Base-by-base conservation (phyloP, 371 early-diverging fungal genomes). In the Batkoa obscura region DNA sequence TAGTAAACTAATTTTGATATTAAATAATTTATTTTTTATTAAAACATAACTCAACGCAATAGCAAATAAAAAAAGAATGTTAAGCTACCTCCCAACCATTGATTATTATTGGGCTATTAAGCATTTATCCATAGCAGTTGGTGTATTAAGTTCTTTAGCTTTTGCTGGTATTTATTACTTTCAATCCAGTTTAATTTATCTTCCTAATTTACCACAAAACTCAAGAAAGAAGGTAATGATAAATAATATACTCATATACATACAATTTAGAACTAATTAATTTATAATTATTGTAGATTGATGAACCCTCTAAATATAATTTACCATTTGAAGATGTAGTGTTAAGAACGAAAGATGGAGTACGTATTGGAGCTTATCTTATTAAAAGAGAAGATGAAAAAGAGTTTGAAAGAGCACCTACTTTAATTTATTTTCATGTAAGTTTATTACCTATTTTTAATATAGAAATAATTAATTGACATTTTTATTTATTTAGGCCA, bases 101-200 rank as follows among this genome's bases (percentile, higher is more conserved):
- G 39, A 38, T 53, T 38, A 10, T 23, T 53, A 37, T 38, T 53
- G 34, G 10, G 30, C 39, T 8, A 12, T 53, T 3, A 53, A 54
- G 31, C 55, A 43, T 55, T 12, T 50, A 23, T n/a, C 45, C 32
- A 42, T 54, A 35, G 62, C 68, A 4, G 66, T 68, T 38, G 68
- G 65, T 0, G 50, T 77, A 1, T 69, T 74, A 1, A 64, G 68
- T 9, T 59, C 75, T 10, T 65, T 72, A 15, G 68, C 72, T 2
- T 67, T 72, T 1, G 64, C 68, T 3, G 52, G 78, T 33, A 74
- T 90, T 8, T 92, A 86, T 61, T 58, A 75, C 52, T 88, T 78
- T 62, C 94, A 93, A 62, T 83, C 80, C 59, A 78, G 76, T 59
- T 76, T 93, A 57, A 86, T 92, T 57, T 88, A 94, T 61, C 86